Evolutionary conservation across 2,329 filamentous ascomycete species (phyloP), one percentile per base, ranked within the genome.

Genomic region (Rhynchosporium secalis): DNA sequence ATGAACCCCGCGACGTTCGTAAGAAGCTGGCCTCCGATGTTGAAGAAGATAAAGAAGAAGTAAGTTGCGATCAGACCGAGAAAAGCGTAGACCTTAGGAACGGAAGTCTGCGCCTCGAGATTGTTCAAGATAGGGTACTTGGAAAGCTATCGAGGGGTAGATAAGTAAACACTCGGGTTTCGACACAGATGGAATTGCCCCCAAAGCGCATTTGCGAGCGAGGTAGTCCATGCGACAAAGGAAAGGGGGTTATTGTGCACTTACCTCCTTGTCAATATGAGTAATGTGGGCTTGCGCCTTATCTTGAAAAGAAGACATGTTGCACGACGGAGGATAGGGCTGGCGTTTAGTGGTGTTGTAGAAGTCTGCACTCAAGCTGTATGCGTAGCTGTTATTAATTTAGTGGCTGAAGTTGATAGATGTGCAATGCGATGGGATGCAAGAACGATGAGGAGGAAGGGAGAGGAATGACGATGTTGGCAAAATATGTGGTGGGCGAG

Each of bases 1-100:
- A 90, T 79, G 76, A 95, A 95, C 66, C 91, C 91, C 70, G 91
- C 90, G 69, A 92, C 79, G 81, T 96, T 96, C 79, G 91, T 92
- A 71, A 96, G 82, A 74, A 95, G 89, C 79, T 93, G 90, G 72
- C 91, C 91, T 68, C 89, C 91, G 68, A 95, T 89, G 84, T 96
- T 96, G 83, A 96, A 92, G 80, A 95, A 87, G 79, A 95, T 91
- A 71, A 95, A 86, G 81, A 94, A 92, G 80, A 95, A 92, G 83
- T 96, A 96, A 69, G 93, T 85, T 57, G 87, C 87, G 64, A 78
- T 88, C 62, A 91, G 75, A 72, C 91, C 91, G 71, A 94, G 87
- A 74, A 90, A 83, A 69, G 86, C 88, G 76, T 96, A 95, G 73
- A 90, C 88, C 83, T 96, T 96, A 75, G 91, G 91, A 56, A 95